Conservation (phyloP, 768 basidiomycete genomes). For the Calvatia gigantea region DNA sequence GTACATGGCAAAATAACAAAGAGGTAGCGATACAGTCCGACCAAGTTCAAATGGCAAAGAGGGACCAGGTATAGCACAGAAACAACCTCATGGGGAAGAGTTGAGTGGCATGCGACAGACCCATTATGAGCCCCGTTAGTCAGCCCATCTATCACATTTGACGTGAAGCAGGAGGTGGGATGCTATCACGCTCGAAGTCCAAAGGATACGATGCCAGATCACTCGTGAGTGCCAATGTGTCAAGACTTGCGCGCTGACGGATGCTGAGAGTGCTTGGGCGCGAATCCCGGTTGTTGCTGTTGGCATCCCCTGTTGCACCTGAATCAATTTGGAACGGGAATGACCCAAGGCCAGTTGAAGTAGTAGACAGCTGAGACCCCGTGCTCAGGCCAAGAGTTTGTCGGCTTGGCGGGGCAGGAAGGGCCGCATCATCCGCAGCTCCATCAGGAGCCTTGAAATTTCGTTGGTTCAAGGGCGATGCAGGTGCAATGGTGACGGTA, state of each 20-base stretch:
- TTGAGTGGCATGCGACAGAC: background rate
- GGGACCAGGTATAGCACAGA: background rate
- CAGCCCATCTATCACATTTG: constrained; percentile 1
- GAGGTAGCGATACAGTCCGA: constrained; percentile 1
- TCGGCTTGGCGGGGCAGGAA: constrained; percentile 56
- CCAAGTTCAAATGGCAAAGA: background rate
- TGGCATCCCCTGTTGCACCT: constrained; percentile 35
- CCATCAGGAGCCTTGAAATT: constrained; percentile 24
- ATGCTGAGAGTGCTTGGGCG: constrained; percentile 29
- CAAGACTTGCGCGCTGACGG: constrained; percentile 76
- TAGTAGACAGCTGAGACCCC: constrained; percentile 72
- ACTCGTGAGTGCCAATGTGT: constrained; percentile 79
- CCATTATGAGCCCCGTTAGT: background rate
- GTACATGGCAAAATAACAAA: constrained; percentile 2
- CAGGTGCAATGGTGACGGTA: constrained; percentile 34
- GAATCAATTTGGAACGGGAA: constrained; percentile 87
- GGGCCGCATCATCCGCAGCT: constrained; percentile 22
- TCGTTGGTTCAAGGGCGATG: constrained; percentile 60
- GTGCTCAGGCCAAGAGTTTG: constrained; percentile 69
- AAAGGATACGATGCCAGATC: constrained; percentile 84
- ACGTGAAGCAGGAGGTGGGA: constrained; percentile 21
- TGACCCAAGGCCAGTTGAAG: constrained; percentile 76
- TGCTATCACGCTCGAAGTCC: constrained; percentile 58
- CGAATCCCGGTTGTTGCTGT: constrained; percentile 13
- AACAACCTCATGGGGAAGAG: background rate